phyloP scores from a whole-genome alignment of 2,329 filamentous ascomycete species.

The Paraphoma chrysanthemicola region DNA sequence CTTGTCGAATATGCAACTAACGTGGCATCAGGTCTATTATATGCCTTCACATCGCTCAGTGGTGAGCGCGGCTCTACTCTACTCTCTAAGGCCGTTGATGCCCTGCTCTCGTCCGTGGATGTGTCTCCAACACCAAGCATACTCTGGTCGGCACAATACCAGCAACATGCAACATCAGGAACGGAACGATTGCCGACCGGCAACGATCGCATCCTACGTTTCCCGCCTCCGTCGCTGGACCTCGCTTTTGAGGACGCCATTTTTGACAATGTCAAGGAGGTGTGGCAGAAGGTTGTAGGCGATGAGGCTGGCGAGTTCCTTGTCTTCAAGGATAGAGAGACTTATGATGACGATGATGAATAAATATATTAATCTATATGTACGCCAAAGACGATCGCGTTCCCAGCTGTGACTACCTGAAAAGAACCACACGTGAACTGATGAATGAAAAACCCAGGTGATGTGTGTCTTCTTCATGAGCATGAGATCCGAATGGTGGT shows the following conservation, averaged over 20 bases:
- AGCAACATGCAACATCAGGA: conserved; percentile 48
- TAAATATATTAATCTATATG: no score
- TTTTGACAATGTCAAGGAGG: conserved; percentile 70
- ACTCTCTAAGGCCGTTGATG: conserved; percentile 51
- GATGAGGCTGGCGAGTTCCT: conserved; percentile 69
- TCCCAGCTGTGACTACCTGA: no score
- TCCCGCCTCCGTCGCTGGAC: conserved; percentile 67
- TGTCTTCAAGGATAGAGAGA: conserved; percentile 78
- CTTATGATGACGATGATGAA: conserved; percentile 63
- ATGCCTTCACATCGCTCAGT: conserved; percentile 56
- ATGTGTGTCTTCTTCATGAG: no score
- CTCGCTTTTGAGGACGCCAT: conserved; percentile 77
- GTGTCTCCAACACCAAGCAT: conserved; percentile 46
- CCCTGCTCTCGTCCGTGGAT: conserved; percentile 50
- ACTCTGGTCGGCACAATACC: conserved; percentile 63
- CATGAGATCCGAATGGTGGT: no score
- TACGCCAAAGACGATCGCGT: no score
- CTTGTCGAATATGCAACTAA: conserved; percentile 42
- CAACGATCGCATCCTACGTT: conserved; percentile 58
- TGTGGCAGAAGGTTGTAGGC: conserved; percentile 72
- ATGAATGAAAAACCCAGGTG: no score
- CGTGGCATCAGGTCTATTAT: conserved; percentile 61
- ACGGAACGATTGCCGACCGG: conserved; percentile 27
- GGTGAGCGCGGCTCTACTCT: conserved; percentile 43
- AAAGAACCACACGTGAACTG: no score